phyloP scores from a whole-genome alignment of 2,329 filamentous ascomycete genomes.

The Xylaria sp. region DNA sequence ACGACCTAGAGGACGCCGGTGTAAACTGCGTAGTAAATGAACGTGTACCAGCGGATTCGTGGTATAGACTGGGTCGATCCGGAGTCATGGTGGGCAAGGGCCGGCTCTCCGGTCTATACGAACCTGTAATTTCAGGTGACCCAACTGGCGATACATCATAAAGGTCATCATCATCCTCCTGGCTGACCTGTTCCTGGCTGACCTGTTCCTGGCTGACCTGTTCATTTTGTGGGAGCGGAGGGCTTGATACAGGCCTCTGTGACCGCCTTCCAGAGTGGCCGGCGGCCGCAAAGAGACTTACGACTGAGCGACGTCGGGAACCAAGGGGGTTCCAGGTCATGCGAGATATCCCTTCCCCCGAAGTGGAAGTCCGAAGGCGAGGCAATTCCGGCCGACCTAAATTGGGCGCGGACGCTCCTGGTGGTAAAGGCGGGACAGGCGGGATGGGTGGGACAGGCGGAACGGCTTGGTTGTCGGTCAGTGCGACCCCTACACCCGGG shows the following conservation, averaged over 20 bases:
- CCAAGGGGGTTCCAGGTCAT: slow-evolving; percentile 26
- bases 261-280: slow-evolving; percentile 5
- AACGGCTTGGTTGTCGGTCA: slow-evolving; percentile 6
- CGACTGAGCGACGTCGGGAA: slow-evolving; percentile 14
- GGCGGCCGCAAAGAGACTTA: slow-evolving; percentile 9
- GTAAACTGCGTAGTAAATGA: slow-evolving; percentile 31
- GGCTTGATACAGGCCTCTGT: slow-evolving; percentile 21
- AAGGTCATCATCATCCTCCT: slow-evolving; percentile 29
- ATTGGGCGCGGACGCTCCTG: not conserved
- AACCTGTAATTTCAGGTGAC: slow-evolving; percentile 27
- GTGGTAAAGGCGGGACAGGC: slow-evolving; percentile 24
- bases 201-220: slow-evolving; percentile 6
- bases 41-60: slow-evolving; percentile 26
- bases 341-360: slow-evolving; percentile 18
- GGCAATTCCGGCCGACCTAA: slow-evolving; percentile 34
- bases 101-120: slow-evolving; percentile 20
- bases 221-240: slow-evolving; percentile 16
- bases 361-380: slow-evolving; percentile 33
- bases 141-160: slow-evolving; percentile 35
- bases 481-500: slow-evolving; percentile 35
- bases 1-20: slow-evolving; percentile 27
- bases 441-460: slow-evolving; percentile 30
- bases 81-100: slow-evolving; percentile 28
- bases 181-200: slow-evolving; percentile 3
- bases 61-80: slow-evolving; percentile 25